These are phyloP conservation scores for Rhynchospora breviuscula DNA, from an alignment of 176 grass and related monocot genomes.

Conservation along the genomic window DNA sequence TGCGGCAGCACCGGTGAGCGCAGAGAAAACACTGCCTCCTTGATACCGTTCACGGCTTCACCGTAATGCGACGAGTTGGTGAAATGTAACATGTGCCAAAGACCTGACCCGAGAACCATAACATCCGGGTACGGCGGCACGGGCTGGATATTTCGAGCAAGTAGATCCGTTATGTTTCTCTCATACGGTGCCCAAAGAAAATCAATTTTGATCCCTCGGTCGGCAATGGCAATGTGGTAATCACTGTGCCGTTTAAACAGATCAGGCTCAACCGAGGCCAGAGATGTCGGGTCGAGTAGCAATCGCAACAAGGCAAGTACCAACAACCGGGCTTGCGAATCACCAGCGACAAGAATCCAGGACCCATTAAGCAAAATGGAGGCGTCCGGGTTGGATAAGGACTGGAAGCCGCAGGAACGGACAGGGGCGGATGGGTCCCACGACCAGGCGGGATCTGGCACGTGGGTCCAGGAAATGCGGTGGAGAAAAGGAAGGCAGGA, in stretches of 20 bases:
- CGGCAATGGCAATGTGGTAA: conserved; percentile 44
- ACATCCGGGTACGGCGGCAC: conserved; percentile 53
- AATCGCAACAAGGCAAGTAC: conserved; percentile 75
- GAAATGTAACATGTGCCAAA: conserved; percentile 93
- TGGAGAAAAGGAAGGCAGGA: conserved; percentile 54
- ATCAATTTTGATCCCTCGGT: conserved; percentile 60
- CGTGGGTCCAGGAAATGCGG: conserved; percentile 39
- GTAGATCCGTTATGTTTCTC: conserved; percentile 58
- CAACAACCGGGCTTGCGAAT: conserved; percentile 84
- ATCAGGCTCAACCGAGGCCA: conserved; percentile 63
- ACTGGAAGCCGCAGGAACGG: conserved; percentile 60
- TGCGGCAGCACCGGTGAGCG: conserved; percentile 27
- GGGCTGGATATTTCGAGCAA: conserved; percentile 52
- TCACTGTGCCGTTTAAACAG: conserved; percentile 83
- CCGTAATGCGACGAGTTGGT: conserved; percentile 47
- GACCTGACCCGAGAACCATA: conserved; percentile 74
- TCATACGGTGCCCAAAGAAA: conserved; percentile 95
- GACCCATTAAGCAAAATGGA: conserved; percentile 79
- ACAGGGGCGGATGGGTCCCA: conserved; percentile 50
- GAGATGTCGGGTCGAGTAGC: conserved; percentile 53
- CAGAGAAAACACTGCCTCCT: neutral
- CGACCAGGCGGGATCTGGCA: conserved; percentile 33
- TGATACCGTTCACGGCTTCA: conserved; percentile 26
- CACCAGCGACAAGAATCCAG: conserved; percentile 82
- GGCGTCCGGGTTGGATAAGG: conserved; percentile 52